Conservation (phyloP, 2,329 filamentous ascomycete genomes). For the Botrytis squamosa region DNA sequence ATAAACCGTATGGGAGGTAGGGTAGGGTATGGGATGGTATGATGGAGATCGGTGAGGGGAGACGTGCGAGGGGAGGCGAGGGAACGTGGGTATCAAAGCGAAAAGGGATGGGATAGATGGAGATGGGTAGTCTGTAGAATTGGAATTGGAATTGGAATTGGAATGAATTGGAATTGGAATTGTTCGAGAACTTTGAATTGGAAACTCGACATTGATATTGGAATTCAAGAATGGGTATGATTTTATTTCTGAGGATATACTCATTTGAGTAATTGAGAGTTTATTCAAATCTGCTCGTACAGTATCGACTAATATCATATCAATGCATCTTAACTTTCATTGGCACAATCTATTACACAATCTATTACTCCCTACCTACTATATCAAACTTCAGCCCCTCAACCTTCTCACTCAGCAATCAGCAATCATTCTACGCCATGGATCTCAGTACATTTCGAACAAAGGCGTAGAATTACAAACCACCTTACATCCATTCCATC, state of each 20-base stretch:
- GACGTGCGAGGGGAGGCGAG: background rate
- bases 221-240: background rate
- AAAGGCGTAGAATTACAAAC: background rate
- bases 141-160: background rate
- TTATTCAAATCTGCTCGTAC: background rate
- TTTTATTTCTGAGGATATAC: background rate
- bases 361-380: background rate
- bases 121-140: background rate
- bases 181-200: background rate
- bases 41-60: background rate
- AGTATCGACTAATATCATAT: background rate
- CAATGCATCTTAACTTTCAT: background rate
- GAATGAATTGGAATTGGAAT: background rate
- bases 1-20: background rate
- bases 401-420: background rate
- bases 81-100: constrained; percentile 8
- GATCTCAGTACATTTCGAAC: background rate
- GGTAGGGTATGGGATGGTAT: background rate
- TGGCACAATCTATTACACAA: background rate
- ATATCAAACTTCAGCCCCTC: background rate
- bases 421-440: background rate
- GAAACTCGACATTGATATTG: background rate
- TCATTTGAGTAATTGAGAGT: background rate
- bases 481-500: background rate
- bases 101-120: background rate